phyloP scores from a whole-genome alignment of 2,329 filamentous ascomycete species.

The Aspergillus pseudoglaucus region DNA sequence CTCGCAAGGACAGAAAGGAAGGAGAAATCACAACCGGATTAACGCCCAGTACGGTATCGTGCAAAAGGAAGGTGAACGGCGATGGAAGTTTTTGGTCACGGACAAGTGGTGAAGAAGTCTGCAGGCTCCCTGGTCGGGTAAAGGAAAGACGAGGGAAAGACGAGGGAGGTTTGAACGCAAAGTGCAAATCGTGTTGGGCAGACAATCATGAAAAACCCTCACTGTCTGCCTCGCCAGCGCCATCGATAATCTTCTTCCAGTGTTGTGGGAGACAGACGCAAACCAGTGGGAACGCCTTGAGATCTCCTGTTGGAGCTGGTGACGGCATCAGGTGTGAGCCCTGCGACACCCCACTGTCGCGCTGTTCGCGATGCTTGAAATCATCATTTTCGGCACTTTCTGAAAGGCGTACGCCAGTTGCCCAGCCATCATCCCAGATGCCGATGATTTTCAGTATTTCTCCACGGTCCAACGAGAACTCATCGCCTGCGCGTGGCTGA shows the following conservation, averaged over 20 bases:
- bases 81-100: too few species aligned
- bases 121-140: too few species aligned
- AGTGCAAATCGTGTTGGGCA: slow-evolving; percentile 9
- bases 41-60: too few species aligned
- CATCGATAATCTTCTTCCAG: slow-evolving; percentile 91
- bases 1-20: too few species aligned
- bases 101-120: too few species aligned
- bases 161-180: neutral
- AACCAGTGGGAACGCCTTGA: slow-evolving; percentile 95
- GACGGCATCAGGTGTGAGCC: slow-evolving; percentile 60
- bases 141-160: too few species aligned
- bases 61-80: too few species aligned
- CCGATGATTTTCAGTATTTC: slow-evolving; percentile 98
- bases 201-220: slow-evolving; percentile 17
- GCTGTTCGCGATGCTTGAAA: slow-evolving; percentile 64
- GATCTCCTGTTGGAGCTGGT: slow-evolving; percentile 66
- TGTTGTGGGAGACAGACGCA: slow-evolving; percentile 93
- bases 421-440: slow-evolving; percentile 99
- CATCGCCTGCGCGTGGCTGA: slow-evolving; percentile 84
- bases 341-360: slow-evolving; percentile 90
- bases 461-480: slow-evolving; percentile 86
- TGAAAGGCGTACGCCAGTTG: slow-evolving; percentile 77
- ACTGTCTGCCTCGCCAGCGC: slow-evolving; percentile 51
- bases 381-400: slow-evolving; percentile 89
- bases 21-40: too few species aligned